A percentile compares a stretch with the other conserved stretches of the same genome.
Conservation (phyloP, 371 early-diverging fungal genomes). For the Capniomyces stellatus region DNA sequence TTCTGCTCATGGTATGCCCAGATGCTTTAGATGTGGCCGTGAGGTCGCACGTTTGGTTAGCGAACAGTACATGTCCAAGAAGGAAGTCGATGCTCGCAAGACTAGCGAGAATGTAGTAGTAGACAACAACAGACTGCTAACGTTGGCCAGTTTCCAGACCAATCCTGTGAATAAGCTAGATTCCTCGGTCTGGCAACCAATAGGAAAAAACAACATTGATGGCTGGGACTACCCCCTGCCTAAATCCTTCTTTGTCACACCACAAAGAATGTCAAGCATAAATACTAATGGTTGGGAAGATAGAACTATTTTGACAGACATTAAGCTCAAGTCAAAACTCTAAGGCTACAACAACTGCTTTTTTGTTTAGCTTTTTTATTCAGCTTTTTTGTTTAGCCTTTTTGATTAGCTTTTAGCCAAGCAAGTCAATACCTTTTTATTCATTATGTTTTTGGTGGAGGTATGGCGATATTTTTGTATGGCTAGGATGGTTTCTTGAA, state of each 20-base stretch:
- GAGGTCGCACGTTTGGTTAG: conserved; percentile 2
- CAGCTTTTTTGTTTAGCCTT: too few relatives aligned
- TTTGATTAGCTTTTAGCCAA: too few relatives aligned
- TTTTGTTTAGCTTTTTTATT: too few relatives aligned
- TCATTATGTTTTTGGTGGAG: too few relatives aligned
- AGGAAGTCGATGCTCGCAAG: not conserved
- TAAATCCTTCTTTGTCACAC: conserved; percentile 1
- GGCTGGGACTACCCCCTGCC: not conserved
- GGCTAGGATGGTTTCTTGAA: too few relatives aligned
- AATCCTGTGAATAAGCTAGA: not conserved
- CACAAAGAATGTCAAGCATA: not conserved
- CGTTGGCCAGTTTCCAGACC: not conserved
- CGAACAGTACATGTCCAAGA: not conserved
- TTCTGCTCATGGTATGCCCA: conserved; percentile 4
- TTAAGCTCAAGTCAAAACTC: not conserved
- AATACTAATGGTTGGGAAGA: conserved; percentile 1
- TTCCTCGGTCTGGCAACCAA: not conserved
- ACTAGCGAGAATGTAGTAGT: not conserved
- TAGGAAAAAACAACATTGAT: not conserved
- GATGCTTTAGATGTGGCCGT: conserved; percentile 3
- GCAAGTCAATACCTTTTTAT: too few relatives aligned
- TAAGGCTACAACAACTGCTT: too few relatives aligned
- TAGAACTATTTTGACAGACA: not conserved
- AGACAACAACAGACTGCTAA: not conserved
- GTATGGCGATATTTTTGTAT: too few relatives aligned